Base-by-base conservation (phyloP, 2,329 filamentous ascomycete genomes). In the Pestalotiopsis fici region DNA sequence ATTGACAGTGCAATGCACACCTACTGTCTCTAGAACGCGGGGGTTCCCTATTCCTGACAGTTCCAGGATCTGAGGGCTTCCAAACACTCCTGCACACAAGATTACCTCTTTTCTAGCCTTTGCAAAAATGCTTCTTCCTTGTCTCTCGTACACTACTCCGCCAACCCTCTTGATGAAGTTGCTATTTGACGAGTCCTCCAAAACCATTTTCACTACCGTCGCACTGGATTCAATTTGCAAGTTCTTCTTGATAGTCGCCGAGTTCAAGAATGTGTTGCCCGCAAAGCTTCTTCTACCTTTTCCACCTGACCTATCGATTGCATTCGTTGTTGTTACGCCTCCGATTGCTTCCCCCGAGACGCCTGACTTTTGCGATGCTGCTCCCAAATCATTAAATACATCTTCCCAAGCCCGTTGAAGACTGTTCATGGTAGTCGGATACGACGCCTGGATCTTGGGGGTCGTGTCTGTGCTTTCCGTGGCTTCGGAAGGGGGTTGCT, bases 21-120 rank as follows among this genome's bases (percentile, higher is more conserved):
- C 74, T 5, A 75, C 72, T 63, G 74, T 71, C 15, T 75, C 70
- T 0, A 85, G 73, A 4, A 81, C 72, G 2, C 68, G 68, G 28
- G 70, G 72, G 6, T 76, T 69, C 23, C 82, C 82, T 57, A 84
- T 76, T 1, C 82, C 80, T 2, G 81, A 83, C 6, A 83, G 74
- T 69, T 85, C 79, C 4, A 85, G 77, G 31, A 85, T 71, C 21
- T 79, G 76, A 3, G 83, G 82, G 0, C 79, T 78, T 64, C 83
- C 78, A 68, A 84, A 76, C 0, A 78, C 73, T 2, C 83, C 83
- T 5, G 80, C 81, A 1, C 78, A 76, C 4, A 86, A 59, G 28
- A 85, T 79, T 3, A 85, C 78, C 67, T 85, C 83, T 28, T 73
- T 78, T 2, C 68, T 71, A 1, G 78, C 78, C 6, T 57, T 67